Evolutionary conservation across 495 filamentous ascomycete genomes (phyloP).

Genomic region (Podospora sp.): DNA sequence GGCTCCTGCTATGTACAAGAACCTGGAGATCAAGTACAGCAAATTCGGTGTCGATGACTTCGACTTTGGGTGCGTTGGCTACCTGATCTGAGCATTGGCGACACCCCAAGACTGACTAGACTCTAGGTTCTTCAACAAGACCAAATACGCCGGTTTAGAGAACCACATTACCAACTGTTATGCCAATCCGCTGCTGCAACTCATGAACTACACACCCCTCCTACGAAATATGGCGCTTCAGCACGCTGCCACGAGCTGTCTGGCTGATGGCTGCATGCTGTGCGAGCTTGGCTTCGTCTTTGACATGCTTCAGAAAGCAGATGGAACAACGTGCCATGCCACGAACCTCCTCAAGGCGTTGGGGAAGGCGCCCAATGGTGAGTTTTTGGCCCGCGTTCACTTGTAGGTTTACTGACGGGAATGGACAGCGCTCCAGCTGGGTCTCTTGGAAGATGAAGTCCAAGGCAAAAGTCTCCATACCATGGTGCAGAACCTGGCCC

Average conservation of each 20-base stretch:
- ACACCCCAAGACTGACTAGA: background rate
- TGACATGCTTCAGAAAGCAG: slow-evolving; percentile 96
- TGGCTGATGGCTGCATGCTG: slow-evolving; percentile 78
- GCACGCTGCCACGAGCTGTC: slow-evolving; percentile 82
- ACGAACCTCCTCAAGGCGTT: slow-evolving; percentile 93
- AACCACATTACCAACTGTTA: slow-evolving; percentile 97
- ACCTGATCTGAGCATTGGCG: background rate
- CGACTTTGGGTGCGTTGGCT: slow-evolving; percentile 76
- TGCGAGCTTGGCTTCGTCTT: slow-evolving; percentile 96
- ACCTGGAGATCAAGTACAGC: slow-evolving; percentile 95
- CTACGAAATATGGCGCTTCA: slow-evolving; percentile 88
- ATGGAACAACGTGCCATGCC: slow-evolving; percentile 92
- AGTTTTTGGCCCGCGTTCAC: background rate
- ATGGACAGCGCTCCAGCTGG: slow-evolving; percentile 61
- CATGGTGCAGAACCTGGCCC: slow-evolving; percentile 30
- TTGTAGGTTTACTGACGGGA: slow-evolving; percentile 9
- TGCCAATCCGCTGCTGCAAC: slow-evolving; percentile 88
- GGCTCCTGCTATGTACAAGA: slow-evolving; percentile 81
- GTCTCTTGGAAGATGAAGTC: slow-evolving; percentile 78
- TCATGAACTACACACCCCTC: slow-evolving; percentile 86
- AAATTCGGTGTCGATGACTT: slow-evolving; percentile 97
- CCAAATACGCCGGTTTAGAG: slow-evolving; percentile 84
- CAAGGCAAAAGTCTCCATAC: slow-evolving; percentile 39
- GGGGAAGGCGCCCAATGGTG: slow-evolving; percentile 71
- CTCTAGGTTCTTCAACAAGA: slow-evolving; percentile 86